Conservation (phyloP, 2,329 filamentous ascomycete species). For the Trichoderma sp. region DNA sequence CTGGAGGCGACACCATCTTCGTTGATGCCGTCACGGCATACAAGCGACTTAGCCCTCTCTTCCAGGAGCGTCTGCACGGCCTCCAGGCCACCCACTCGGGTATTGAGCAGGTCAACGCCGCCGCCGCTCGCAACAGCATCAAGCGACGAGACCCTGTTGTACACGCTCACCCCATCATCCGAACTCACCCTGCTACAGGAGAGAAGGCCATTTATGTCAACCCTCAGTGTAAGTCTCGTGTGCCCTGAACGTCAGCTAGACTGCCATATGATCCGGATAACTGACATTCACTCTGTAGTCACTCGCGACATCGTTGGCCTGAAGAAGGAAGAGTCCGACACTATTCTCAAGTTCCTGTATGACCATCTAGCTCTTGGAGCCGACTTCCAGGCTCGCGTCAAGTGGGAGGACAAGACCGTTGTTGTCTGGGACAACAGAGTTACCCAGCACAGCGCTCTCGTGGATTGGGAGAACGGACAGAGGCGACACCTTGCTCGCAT, state of each 20-base stretch:
- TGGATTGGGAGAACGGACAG: slow-evolving; percentile 79
- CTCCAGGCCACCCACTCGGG: slow-evolving; percentile 79
- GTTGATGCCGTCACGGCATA: slow-evolving; percentile 79
- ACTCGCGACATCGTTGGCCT: slow-evolving; percentile 76
- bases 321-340: slow-evolving; percentile 84
- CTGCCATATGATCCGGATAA: neutral
- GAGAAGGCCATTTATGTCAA: slow-evolving; percentile 85
- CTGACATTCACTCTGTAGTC: slow-evolving; percentile 45
- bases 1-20: slow-evolving; percentile 83
- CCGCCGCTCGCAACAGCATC: slow-evolving; percentile 64
- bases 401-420: slow-evolving; percentile 76
- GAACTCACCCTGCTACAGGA: slow-evolving; percentile 78
- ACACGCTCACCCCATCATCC: slow-evolving; percentile 71
- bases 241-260: neutral
- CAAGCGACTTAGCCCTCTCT: slow-evolving; percentile 71
- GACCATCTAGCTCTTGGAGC: slow-evolving; percentile 52
- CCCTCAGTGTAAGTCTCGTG: slow-evolving; percentile 63
- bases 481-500: slow-evolving; percentile 77
- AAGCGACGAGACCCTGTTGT: slow-evolving; percentile 73
- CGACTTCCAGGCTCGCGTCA: slow-evolving; percentile 69
- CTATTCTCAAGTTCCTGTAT: slow-evolving; percentile 68
- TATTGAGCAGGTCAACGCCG: slow-evolving; percentile 72
- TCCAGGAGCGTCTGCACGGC: slow-evolving; percentile 77
- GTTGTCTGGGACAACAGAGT: slow-evolving; percentile 86
- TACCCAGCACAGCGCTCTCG: slow-evolving; percentile 72